Conservation (phyloP, 495 filamentous ascomycete genomes). For the Penicillium robsamsonii region DNA sequence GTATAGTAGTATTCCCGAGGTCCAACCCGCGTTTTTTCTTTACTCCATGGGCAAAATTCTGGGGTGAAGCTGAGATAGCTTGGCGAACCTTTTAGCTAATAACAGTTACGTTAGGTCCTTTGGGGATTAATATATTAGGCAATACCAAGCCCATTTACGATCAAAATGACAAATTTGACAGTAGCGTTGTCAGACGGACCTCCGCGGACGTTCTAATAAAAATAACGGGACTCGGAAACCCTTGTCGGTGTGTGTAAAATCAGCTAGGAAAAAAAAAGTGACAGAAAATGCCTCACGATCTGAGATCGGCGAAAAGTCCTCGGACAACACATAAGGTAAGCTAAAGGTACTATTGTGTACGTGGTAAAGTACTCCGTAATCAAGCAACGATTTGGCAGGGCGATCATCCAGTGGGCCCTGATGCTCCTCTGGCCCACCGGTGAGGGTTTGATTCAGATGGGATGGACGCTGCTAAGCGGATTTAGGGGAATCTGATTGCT, state of each 20-base stretch:
- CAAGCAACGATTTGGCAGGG: conserved; percentile 30
- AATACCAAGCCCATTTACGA: no score
- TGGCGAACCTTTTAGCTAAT: conserved; percentile 24
- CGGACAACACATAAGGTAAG: not conserved
- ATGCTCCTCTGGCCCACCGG: conserved; percentile 33
- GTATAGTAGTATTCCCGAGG: no score
- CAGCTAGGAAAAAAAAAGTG: not conserved
- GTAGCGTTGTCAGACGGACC: not conserved
- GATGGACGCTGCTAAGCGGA: conserved; percentile 10
- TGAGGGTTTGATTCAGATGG: conserved; percentile 31
- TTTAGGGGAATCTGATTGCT: conserved; percentile 23
- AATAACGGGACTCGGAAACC: no score
- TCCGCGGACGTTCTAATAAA: not conserved
- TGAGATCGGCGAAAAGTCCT: conserved; percentile 9
- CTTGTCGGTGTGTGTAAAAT: not conserved
- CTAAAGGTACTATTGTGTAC: not conserved
- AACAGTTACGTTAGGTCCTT: not conserved
- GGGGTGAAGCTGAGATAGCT: conserved; percentile 27
- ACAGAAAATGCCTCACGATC: conserved; percentile 19
- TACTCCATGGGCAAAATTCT: conserved; percentile 27
- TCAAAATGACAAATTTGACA: not conserved
- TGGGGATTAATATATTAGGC: not conserved
- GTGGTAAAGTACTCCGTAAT: conserved; percentile 8
- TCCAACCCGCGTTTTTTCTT: not conserved
- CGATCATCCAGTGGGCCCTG: conserved; percentile 29